A percentile compares a stretch with the other conserved stretches of the same genome.
Evolutionary conservation across 1,284 basidiomycete species (phyloP).

Genomic region (Pseudozyma sp.): DNA sequence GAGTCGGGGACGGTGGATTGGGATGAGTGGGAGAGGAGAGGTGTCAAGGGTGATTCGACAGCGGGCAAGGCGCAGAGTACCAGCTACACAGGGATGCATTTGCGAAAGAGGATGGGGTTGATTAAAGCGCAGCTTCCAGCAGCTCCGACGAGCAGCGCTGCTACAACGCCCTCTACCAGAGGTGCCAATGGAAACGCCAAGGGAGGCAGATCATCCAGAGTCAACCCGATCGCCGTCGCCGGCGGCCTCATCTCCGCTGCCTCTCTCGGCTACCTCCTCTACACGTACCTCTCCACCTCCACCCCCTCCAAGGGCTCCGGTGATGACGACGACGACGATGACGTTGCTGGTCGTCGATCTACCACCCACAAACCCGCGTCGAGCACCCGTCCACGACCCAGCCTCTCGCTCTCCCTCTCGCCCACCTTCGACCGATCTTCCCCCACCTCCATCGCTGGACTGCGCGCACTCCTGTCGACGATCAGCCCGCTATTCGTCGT

Average conservation of each 20-base stretch:
- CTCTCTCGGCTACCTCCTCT: conserved; percentile 33
- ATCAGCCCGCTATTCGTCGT: conserved; percentile 30
- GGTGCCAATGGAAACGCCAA: background rate
- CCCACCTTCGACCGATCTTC: conserved; percentile 21
- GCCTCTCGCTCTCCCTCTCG: conserved; percentile 31
- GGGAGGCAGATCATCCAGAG: background rate
- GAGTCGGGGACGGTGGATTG: conserved; percentile 13
- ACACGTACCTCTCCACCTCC: conserved; percentile 29
- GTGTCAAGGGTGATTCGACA: background rate
- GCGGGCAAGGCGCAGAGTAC: background rate
- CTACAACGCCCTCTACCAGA: conserved; percentile 1
- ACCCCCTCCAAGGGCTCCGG: background rate
- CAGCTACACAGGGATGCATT: conserved; percentile 33
- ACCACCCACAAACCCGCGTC: background rate
- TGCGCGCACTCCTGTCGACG: conserved; percentile 18
- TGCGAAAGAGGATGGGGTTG: conserved; percentile 28
- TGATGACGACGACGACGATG: conserved; percentile 28
- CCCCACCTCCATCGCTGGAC: conserved; percentile 4
- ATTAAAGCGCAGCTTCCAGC: background rate
- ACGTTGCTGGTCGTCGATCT: conserved; percentile 13
- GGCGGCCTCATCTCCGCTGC: conserved; percentile 37
- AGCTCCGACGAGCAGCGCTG: background rate
- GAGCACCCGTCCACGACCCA: conserved; percentile 6
- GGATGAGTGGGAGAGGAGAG: conserved; percentile 34
- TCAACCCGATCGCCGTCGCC: conserved; percentile 33